These are phyloP conservation scores for Ricinus communis DNA, from an alignment of 345 rosid genomes.

Conservation along the genomic window DNA sequence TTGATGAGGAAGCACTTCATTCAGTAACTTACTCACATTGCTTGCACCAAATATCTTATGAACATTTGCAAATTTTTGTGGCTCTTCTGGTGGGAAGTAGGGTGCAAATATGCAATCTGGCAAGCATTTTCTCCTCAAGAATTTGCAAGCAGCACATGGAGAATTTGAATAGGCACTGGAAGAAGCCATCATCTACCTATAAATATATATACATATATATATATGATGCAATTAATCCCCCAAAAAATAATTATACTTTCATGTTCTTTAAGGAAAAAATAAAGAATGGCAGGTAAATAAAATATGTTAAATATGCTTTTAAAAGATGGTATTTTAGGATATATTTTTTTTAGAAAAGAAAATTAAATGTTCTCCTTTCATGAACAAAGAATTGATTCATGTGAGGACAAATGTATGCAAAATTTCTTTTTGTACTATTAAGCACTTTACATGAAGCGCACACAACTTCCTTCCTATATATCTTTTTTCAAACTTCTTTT, in stretches of 20 bases:
- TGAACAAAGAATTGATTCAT: no score
- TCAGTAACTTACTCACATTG: conserved; percentile 32
- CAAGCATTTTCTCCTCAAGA: conserved; percentile 34
- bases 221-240: no score
- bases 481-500: conserved; percentile 23
- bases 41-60: conserved; percentile 40
- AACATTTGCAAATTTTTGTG: conserved; percentile 31
- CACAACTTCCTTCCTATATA: not conserved
- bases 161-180: conserved; percentile 28
- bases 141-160: conserved; percentile 41
- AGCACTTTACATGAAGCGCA: not conserved
- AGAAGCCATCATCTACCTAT: conserved; percentile 22
- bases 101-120: conserved; percentile 38
- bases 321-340: no score
- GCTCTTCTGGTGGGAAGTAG: conserved; percentile 34
- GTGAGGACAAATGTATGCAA: no score
- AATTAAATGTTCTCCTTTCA: no score
- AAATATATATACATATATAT: not conserved
- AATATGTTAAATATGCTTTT: no score
- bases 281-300: no score
- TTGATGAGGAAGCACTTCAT: conserved; percentile 34
- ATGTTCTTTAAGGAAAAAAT: no score
- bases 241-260: no score
- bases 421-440: no score
- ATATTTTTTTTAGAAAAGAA: no score